Base-by-base conservation (phyloP, 2,329 filamentous ascomycete species). In the Colletotrichum musicola region DNA sequence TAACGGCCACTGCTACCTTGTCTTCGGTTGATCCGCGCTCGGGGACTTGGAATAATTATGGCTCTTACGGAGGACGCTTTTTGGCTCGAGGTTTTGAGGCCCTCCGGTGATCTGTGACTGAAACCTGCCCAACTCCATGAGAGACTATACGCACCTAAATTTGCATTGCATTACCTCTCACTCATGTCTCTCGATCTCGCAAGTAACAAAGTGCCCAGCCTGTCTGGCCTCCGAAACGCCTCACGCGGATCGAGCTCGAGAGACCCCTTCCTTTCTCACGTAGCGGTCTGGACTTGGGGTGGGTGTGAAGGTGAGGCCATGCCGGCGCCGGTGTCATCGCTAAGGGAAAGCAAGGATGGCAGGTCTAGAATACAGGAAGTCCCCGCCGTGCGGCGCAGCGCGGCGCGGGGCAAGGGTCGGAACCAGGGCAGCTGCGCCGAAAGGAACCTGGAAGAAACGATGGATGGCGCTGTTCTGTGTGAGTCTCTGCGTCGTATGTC, bases 391-490 rank as follows among this genome's bases (percentile, higher is more conserved):
- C 35, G 25, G 25, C 42, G 44, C 56, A 35, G 30, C 25, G 58
- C 16, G 38, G 38, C 38, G 54, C 40, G 65, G 30, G 54, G 30
- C 62, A 68, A 56, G 65, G 65, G 25, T 65, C 35, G 44, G 18
- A 65, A 68, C 62, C 65, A 68, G 62, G 65, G 65, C 62, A 68
- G 65, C 62, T 60, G 49, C 46, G 56, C 56, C 56, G 42, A 61
- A 25, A 25, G 40, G 62, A 56, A 54, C 61, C 49, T 68, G 60
- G 53, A 58, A 66, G 50, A 57, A 57, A 20, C 22, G 42, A 44
- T 13, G 40, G 35, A 38, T n/a, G n/a, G n/a, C n/a, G n/a, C n/a
- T n/a, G 22, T 22, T 22, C 22, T 2, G 4, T 22, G 22, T 22
- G 22, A 22, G 22, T 22, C 22, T 35, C 7, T 2, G 12, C 30